Evolutionary conservation across 1,284 basidiomycete species (phyloP), one percentile per base, ranked within the genome.

Genomic region (Ceratobasidium sp.): DNA sequence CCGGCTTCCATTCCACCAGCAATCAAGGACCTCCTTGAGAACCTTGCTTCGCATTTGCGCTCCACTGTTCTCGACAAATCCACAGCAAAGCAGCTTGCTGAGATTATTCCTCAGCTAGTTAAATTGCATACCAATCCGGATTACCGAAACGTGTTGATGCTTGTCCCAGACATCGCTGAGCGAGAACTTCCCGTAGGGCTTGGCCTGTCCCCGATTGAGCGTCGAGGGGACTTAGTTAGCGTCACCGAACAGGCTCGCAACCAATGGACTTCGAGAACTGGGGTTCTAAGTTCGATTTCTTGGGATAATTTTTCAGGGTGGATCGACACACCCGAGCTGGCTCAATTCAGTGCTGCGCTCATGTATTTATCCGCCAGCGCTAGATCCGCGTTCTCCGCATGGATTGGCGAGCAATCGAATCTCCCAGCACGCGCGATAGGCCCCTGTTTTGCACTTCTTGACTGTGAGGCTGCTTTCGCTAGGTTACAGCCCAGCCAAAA

Each of bases 361-460:
- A 43, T 67, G 52, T 67, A 67, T 55, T 43, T 55, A 55, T 67
- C 64, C 10, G 12, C 34, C 12, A 43, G 28, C 16, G 50, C 64
- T 30, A 48, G 64, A 10, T 32, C 34, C 6, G 23, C 30, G 1
- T 67, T 67, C 26, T 53, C 52, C 16, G 41, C 10, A 43, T 67
- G 64, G 64, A 12, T 67, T 14, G 50, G 52, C 23, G 32, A 67
- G 21, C 64, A 67, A 55, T 41, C 48, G 5, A 43, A 10, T 26
- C 34, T 67, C 6, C 32, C 32, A 12, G 14, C 50, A 14, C 52
- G 39, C 39, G 48, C 64, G 18, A 67, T 67, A 18, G 64, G 64
- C 10, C 64, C 52, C 14, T 67, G 64, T 32, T 67, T 67, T 45
- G 64, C 64, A 9, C 21, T 67, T n/a, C 28, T 67, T 16, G 64